Evolutionary conservation across 2,329 filamentous ascomycete species (phyloP), one percentile per base, ranked within the genome.

Genomic region (Fusarium austroafricanum): DNA sequence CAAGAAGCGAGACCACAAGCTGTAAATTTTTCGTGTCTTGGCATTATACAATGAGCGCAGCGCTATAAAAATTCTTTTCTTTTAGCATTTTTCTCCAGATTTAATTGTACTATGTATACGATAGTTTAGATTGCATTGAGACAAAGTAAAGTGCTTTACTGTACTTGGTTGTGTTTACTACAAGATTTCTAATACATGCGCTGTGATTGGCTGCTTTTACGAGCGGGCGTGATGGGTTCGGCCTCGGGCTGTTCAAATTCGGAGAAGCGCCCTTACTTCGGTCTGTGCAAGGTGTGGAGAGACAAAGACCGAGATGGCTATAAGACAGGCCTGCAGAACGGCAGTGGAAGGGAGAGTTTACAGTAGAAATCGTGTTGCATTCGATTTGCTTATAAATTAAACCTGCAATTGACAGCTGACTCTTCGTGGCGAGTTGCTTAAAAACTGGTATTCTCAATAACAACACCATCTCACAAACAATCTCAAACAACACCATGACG

Each of bases 101-200:
- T 46, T 15, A 38, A 45, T 46, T 23, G 21, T n/a, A n/a, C n/a
- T n/a, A n/a, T n/a, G 18, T 43, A 26, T 26, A 8, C 26, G 26
- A n/a, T 26, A 42, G 49, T 20, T 50, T 49, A 40, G 38, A 55
- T 38, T 39, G 11, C 33, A 17, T 35, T 35, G 33, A n/a, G 15
- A 35, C 55, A 44, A 39, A n/a, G n/a, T n/a, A n/a, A n/a, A n/a
- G n/a, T n/a, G n/a, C n/a, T n/a, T n/a, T n/a, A n/a, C n/a, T n/a
- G 47, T 56, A 15, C 43, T 66, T 23, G 20, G 35, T 23, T 20
- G 37, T 43, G 43, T 52, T 75, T 71, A 76, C 73, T 38, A 63
- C n/a, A 49, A 6, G 75, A 67, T 79, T 75, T 78, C 76, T 76
- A 79, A 79, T 77, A 54, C 57, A 65, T 53, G 55, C 29, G 7